phyloP scores from a whole-genome alignment of 1,284 basidiomycete species.

The Ceratobasidium sp. region DNA sequence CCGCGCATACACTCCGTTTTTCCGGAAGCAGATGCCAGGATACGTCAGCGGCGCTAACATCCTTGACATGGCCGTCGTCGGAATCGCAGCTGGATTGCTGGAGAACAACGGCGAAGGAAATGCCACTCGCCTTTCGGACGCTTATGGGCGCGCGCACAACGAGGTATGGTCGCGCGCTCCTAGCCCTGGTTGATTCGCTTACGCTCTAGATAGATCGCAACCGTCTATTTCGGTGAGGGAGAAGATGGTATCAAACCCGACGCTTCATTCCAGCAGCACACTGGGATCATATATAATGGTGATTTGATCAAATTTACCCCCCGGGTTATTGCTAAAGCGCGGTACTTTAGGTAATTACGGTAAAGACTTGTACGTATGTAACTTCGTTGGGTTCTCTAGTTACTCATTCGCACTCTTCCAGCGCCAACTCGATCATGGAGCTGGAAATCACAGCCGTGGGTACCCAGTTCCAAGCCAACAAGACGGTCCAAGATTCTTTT shows the following conservation, averaged over 20 bases:
- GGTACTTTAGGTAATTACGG: conserved; percentile 63
- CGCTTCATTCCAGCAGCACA: conserved; percentile 73
- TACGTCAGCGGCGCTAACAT: conserved; percentile 71
- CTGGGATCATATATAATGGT: conserved; percentile 72
- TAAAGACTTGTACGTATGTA: conserved; percentile 65
- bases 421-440: conserved; percentile 44
- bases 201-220: neutral
- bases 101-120: conserved; percentile 57
- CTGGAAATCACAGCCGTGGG: conserved; percentile 46
- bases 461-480: conserved; percentile 44
- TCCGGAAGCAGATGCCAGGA: conserved; percentile 5
- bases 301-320: neutral
- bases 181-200: conserved; percentile 55
- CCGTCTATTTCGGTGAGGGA: conserved; percentile 47
- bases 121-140: conserved; percentile 61
- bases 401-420: neutral
- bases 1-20: conserved; percentile 40
- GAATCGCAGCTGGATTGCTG: conserved; percentile 64
- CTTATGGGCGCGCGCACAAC: conserved; percentile 60
- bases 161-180: conserved; percentile 53
- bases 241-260: conserved; percentile 73
- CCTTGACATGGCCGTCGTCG: conserved; percentile 69
- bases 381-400: neutral
- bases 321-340: neutral
- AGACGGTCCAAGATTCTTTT: conserved; percentile 29